Base-by-base conservation (phyloP, 2,329 filamentous ascomycete species). In the Fusarium nodosum region DNA sequence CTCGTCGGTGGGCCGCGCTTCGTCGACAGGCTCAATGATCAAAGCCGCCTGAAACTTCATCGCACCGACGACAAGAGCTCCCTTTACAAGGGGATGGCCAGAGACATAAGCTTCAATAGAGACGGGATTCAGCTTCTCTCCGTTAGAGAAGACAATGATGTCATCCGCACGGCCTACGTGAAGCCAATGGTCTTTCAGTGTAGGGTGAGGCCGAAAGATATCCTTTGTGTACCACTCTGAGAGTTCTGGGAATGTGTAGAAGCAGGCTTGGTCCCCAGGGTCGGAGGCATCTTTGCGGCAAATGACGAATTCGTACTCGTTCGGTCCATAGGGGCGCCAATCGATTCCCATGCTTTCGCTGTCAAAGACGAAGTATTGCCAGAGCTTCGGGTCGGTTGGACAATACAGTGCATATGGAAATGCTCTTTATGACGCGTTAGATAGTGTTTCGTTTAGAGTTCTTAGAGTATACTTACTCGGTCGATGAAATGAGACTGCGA, bases 101-200 rank as follows among this genome's bases (percentile, higher is more conserved):
- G 31, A 16, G 2, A 64, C 13, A 1, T 34, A 28, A 0, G 59
- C 31, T 2, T 64, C 60, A 3, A 64, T 64, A 0, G 59, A 50
- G 3, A 64, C 22, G 0, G 60, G 60, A 1, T 64, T 64, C 3
- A 64, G 9, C 1, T 64, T 64, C 38, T 64, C 60, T 0, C 60
- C 59, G 0, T 64, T 64, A 0, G 60, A 64, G 1, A 64, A 64
- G 0, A 64, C 59, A 5, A 64, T 26, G 4, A 64, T 31, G 3
- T 64, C 59, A 13, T 64, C 60, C 0, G 59, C 59, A 1, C 60
- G 60, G 7, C 60, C 60, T 7, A 41, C 56, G 8, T 57, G 50
- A 0, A 50, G 2, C 60, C 60, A 64, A 8, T 64, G 59, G 1
- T 64, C 22, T 1, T 57, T n/a, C 1, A 57, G n/a, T 0, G 51